A percentile compares a stretch with the other conserved stretches of the same genome.
phyloP scores from a whole-genome alignment of 257 asterid genomes.

The Nemophila menziesii region DNA sequence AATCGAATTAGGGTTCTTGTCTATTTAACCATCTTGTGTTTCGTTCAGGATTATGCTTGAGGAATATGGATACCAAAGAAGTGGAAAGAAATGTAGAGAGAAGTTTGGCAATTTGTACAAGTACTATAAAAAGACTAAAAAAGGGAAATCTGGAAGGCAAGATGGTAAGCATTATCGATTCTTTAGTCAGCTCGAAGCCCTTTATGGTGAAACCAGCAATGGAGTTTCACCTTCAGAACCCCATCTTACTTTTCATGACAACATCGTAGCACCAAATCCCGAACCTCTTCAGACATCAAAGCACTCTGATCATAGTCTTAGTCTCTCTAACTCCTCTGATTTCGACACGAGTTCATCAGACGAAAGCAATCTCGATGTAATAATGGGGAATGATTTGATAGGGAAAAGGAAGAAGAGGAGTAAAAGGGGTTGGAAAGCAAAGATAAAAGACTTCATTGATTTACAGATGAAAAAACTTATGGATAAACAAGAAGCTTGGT shows the following conservation, averaged over 20 bases:
- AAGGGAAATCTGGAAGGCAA: conserved; percentile 88
- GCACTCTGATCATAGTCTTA: conserved; percentile 54
- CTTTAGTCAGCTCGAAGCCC: conserved; percentile 97
- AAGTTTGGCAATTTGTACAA: conserved; percentile 90
- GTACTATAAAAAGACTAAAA: conserved; percentile 96
- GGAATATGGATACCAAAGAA: conserved; percentile 82
- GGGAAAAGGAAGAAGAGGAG: conserved; percentile 34
- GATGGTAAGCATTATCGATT: conserved; percentile 94
- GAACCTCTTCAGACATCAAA: conserved; percentile 20
- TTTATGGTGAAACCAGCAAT: conserved; percentile 43
- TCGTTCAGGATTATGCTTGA: conserved; percentile 73
- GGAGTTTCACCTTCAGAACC: conserved; percentile 26
- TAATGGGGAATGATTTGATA: conserved; percentile 10
- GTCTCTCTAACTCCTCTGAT: conserved; percentile 62
- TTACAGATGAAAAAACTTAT: conserved; percentile 56
- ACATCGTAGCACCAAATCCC: conserved; percentile 11
- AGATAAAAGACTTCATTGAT: conserved; percentile 58
- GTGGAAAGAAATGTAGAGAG: conserved; percentile 96
- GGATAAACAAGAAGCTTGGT: conserved; percentile 82
- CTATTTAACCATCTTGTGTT: background rate
- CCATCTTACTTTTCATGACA: conserved; percentile 9
- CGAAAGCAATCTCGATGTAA: conserved; percentile 22
- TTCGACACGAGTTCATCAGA: conserved; percentile 45
- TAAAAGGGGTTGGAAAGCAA: conserved; percentile 47
- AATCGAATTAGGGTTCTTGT: conserved; percentile 48